Base-by-base conservation (phyloP, 2,329 filamentous ascomycete genomes). In the Xylariaceae sp. region DNA sequence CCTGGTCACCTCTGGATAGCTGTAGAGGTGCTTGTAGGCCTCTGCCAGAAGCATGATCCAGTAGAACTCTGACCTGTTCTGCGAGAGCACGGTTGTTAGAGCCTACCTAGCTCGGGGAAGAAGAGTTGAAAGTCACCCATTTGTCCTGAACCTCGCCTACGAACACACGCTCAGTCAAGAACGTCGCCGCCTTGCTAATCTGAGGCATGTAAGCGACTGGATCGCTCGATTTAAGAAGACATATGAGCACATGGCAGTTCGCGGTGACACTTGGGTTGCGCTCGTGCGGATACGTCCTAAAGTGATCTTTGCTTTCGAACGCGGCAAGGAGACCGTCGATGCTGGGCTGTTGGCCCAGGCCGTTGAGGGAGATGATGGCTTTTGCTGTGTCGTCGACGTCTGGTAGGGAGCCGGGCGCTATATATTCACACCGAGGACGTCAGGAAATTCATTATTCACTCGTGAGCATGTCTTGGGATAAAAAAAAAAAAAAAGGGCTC, bases 181-280 rank as follows among this genome's bases (percentile, higher is more conserved):
- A 68, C 11, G 45, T 53, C 28, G 53, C 47, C 13, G 56, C 50
- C 47, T 67, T 71, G 39, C 59, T 53, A 43, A 68, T 65, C 60
- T 65, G 68, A 3, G 56, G 49, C 11, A 50, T 44, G 18, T 53
- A 58, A 42, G 58, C 14, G 19, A 48, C 22, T n/a, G 49, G 31
- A 43, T 67, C 54, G 10, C 54, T 50, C 6, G 56, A 52, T 14
- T 60, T 55, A 31, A 71, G 57, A 11, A 71, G 56, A 12, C 67
- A 65, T 33, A 66, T 33, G 3, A 71, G 49, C 12, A 65, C 66
- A 50, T 71, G 69, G 51, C 65, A 69, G 55, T 71, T 71, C 2
- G 67, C 66, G 3, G 60, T 68, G n/a, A 68, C 61, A 41, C 67
- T 69, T 2, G 64, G 57, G 48, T 68, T 59, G 19, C 65, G 48